Base-by-base conservation (phyloP, 1,284 basidiomycete species). In the Anthracocystis walkeri region DNA sequence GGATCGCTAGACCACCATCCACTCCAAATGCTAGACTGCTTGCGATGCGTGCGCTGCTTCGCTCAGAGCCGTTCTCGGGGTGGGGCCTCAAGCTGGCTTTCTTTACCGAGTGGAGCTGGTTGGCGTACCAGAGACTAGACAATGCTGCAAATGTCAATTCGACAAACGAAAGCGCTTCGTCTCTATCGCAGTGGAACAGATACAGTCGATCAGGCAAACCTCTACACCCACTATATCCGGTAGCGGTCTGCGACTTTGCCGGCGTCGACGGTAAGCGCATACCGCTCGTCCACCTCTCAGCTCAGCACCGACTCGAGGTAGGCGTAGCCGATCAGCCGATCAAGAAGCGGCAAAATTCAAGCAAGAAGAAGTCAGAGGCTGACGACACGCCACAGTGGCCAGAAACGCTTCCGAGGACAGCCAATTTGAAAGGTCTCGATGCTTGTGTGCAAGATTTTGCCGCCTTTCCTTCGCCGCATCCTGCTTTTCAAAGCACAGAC, bases 71-170 rank as follows among this genome's bases (percentile, higher is more conserved):
- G 2, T 84, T 84, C 62, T 72, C 69, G 27, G 71, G 64, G 1
- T 85, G 83, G 83, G 75, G 75, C 2, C 73, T 85, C 40, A 73
- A 76, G 25, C 59, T 85, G 2, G 77, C 73, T 7, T 79, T 84
- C 41, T 81, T 82, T 54, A 74, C 75, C 31, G 83, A 85, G 44
- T 84, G 78, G 71, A 79, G 68, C 62, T 74, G 64, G 75, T 35
- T 62, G 10, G 75, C 65, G 2, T 77, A 63, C 21, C 52, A 67
- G n/a, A 35, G 65, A 31, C 57, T 72, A 5, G 65, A 63, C 42
- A 42, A 44, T 12, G 35, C 55, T 25, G 20, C 35, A 12, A 16
- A 52, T 12, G 14, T 14, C 35, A 16, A 14, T 16, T 27, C 27
- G 10, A 33, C 18, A 35, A n/a, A 40, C 35, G 20, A 56, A 25